phyloP scores from a whole-genome alignment of 2,329 filamentous ascomycete species.

The Neofusicoccum sp. region DNA sequence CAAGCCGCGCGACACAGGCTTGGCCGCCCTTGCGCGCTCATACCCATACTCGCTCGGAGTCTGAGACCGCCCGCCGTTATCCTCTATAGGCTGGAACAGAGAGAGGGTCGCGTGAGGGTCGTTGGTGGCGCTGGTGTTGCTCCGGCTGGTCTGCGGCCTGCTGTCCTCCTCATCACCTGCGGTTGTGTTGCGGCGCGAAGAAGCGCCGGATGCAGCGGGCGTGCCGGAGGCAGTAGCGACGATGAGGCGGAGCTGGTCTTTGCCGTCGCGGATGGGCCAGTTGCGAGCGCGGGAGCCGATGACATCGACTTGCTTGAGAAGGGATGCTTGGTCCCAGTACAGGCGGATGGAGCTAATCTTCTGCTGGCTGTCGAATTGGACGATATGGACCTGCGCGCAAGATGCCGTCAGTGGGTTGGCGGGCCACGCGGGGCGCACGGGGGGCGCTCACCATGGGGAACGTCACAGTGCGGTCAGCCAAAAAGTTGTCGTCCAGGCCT shows the following conservation, averaged over 20 bases:
- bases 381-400: slow-evolving; percentile 62
- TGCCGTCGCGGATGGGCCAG: slow-evolving; percentile 90
- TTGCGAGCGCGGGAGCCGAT: slow-evolving; percentile 88
- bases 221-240: slow-evolving; percentile 45
- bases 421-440: not conserved
- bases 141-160: slow-evolving; percentile 41
- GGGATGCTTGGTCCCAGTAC: slow-evolving; percentile 91
- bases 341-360: slow-evolving; percentile 86
- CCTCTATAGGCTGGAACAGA: slow-evolving; percentile 70
- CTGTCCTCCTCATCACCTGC: slow-evolving; percentile 35
- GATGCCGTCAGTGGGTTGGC: not conserved
- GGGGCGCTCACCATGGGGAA: slow-evolving; percentile 69
- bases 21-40: slow-evolving; percentile 60
- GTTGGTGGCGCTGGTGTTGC: slow-evolving; percentile 36
- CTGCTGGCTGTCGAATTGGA: slow-evolving; percentile 72
- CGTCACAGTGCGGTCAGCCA: slow-evolving; percentile 75
- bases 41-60: slow-evolving; percentile 30
- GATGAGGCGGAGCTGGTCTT: slow-evolving; percentile 79
- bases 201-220: slow-evolving; percentile 46
- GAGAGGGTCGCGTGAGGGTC: slow-evolving; percentile 65
- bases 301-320: slow-evolving; percentile 89
- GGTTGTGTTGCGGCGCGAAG: slow-evolving; percentile 34
- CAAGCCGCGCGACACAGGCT: slow-evolving; percentile 64
- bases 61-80: slow-evolving; percentile 48
- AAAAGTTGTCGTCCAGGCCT: slow-evolving; percentile 88